These are phyloP conservation scores for Pseudogymnoascus sp. DNA, from an alignment of 2,329 filamentous ascomycete genomes.

Conservation along the genomic window DNA sequence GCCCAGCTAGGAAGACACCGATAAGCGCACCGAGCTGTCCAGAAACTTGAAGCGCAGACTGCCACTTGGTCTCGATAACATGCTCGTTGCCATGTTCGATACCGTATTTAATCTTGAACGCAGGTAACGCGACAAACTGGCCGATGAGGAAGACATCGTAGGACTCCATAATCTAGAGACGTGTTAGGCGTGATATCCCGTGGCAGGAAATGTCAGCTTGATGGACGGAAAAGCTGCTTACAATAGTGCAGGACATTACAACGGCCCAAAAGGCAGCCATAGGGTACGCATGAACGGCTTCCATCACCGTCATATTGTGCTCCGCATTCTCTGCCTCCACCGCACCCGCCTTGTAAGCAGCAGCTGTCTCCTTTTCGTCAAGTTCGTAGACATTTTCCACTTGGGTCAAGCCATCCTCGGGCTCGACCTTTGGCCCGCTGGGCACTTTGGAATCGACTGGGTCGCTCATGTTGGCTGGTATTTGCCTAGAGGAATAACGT, in stretches of 20 bases:
- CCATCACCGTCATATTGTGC: constrained; percentile 41
- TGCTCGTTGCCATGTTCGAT: constrained; percentile 27
- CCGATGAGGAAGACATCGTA: constrained; percentile 54
- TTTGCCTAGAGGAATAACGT: constrained; percentile 10
- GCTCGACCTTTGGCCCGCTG: constrained; percentile 16
- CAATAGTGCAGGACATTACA: constrained; percentile 49
- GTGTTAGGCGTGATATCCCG: constrained; percentile 4
- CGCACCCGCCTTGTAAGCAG: neutral
- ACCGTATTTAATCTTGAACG: constrained; percentile 41
- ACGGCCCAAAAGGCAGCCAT: constrained; percentile 41
- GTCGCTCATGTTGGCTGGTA: constrained; percentile 16
- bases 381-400: neutral
- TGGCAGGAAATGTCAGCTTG: neutral
- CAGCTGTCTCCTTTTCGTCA: constrained; percentile 17
- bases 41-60: constrained; percentile 46
- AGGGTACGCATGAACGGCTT: constrained; percentile 44
- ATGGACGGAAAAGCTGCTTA: constrained; percentile 30
- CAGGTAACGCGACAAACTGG: constrained; percentile 46
- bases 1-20: constrained; percentile 50
- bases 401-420: constrained; percentile 19
- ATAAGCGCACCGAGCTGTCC: constrained; percentile 52
- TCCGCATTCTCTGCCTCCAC: constrained; percentile 47
- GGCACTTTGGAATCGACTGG: constrained; percentile 14
- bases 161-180: constrained; percentile 51
- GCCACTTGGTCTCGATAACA: constrained; percentile 46